A percentile compares a stretch with the other conserved stretches of the same genome.
Evolutionary conservation across 2,329 filamentous ascomycete genomes (phyloP).

Genomic region (Colletotrichum sp.): DNA sequence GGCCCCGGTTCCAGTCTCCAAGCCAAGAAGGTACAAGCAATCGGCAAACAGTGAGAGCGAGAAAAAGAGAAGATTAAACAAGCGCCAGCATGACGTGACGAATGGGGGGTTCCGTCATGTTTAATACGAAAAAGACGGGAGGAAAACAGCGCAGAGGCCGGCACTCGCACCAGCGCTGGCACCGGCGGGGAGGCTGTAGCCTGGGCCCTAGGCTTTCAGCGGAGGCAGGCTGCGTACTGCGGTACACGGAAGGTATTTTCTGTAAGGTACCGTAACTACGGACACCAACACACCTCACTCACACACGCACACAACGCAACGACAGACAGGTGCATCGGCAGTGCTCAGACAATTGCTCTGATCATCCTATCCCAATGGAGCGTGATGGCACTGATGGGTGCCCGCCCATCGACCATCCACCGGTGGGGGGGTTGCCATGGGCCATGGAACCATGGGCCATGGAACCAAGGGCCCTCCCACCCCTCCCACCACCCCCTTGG

Average conservation of each 20-base stretch:
- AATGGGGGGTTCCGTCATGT: neutral
- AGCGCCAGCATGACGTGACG: constrained; percentile 5
- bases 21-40: neutral
- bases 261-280: neutral
- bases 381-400: constrained; percentile 9
- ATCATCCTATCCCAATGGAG: constrained; percentile 16
- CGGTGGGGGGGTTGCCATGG: neutral
- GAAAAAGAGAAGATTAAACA: neutral
- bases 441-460: neutral
- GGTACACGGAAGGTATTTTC: neutral
- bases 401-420: neutral
- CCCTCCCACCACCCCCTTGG: neutral
- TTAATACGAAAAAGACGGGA: constrained; percentile 12
- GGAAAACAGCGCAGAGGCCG: constrained; percentile 1
- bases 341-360: constrained; percentile 18
- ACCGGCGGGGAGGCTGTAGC: neutral
- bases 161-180: neutral
- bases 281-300: neutral
- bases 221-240: neutral
- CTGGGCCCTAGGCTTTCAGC: neutral
- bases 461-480: neutral
- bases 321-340: constrained; percentile 12
- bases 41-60: constrained; percentile 1
- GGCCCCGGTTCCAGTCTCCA: neutral
- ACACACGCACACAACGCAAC: neutral